phyloP scores from a whole-genome alignment of 306 rosid species.

The Cicer chorassanicum region DNA sequence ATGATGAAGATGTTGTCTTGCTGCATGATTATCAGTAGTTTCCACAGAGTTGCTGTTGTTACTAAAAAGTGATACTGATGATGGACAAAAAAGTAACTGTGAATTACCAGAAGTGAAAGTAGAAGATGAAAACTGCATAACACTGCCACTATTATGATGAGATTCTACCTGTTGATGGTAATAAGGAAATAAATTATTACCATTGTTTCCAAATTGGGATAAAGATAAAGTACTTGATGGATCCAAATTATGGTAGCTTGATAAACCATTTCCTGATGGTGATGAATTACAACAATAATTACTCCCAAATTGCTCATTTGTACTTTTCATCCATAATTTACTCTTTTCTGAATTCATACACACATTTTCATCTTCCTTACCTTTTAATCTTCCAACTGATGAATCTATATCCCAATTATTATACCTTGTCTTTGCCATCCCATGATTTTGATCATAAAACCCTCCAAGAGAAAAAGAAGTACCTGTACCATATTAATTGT shows the following conservation, averaged over 20 bases:
- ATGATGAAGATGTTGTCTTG: slow-evolving; percentile 46
- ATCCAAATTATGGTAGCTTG: slow-evolving; percentile 30
- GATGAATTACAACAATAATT: background rate
- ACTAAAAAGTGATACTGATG: slow-evolving; percentile 53
- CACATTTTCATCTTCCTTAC: slow-evolving; percentile 34
- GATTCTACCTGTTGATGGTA: too few relatives aligned
- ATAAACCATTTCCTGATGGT: background rate
- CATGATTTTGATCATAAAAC: slow-evolving; percentile 20
- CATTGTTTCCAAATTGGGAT: slow-evolving; percentile 71
- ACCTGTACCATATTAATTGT: too few relatives aligned
- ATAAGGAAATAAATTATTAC: slow-evolving; percentile 48
- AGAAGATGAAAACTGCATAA: slow-evolving; percentile 47
- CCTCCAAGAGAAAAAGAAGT: slow-evolving; percentile 46
- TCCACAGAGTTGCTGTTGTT: slow-evolving; percentile 43
- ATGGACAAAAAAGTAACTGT: slow-evolving; percentile 54
- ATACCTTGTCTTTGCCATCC: slow-evolving; percentile 18
- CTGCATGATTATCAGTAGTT: slow-evolving; percentile 43
- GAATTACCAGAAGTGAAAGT: slow-evolving; percentile 30
- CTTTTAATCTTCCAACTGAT: slow-evolving; percentile 16
- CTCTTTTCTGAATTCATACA: background rate
- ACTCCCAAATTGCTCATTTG: slow-evolving; percentile 32
- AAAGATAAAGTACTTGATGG: slow-evolving; percentile 61
- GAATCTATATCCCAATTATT: slow-evolving; percentile 22
- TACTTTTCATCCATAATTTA: slow-evolving; percentile 47
- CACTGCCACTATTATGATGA: slow-evolving; percentile 17